Evolutionary conservation across 352 stramenopile species (phyloP), one percentile per base, ranked within the genome.

Genomic region (Thraustochytrium striatum): DNA sequence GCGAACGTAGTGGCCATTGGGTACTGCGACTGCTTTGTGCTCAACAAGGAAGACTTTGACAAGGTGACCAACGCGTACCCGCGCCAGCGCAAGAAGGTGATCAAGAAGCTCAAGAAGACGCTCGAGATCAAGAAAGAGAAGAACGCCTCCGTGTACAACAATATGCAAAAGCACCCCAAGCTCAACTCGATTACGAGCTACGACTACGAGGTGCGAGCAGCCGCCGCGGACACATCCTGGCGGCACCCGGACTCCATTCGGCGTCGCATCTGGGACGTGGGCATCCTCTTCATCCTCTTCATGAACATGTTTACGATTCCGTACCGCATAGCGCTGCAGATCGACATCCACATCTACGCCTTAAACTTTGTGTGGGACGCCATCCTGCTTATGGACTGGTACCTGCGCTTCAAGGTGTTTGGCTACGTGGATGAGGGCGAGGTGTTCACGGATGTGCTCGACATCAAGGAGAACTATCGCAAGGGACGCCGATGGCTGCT

Each of bases 1-100:
- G 72, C 72, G 8, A 81, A 81, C 61, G 39, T 81, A 3, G 39
- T 81, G 25, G 72, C 72, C 2, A 81, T 81, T 25, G 72, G 58
- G 9, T 81, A 81, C 47, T 81, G 72, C 5, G 72, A 81, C 41
- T 81, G 72, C 33, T 81, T 81, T 41, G 58, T 81, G 41, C 47
- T 81, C 13, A 81, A 81, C 61, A 81, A 81, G 61, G 62, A 79
- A 2, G 72, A 81, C 62, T 81, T 81, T 69, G 72, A 81, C 47
- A n/a, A 33, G 19, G 72, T 81, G 0, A 79, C 58, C 30, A 75
- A 65, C 21, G 62, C 35, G 7, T 81, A 81, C 13, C 72, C 72
- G 9, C 47, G 21, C 25, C 58, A 81, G 43, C 35, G 62, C 16
- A n/a, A 69, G 13, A 9, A 47, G 1, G 72, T 81, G 0, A 43